A percentile compares a stretch with the other conserved stretches of the same genome.
Conservation (phyloP, 768 basidiomycete species). For the Leccinum subgranulosum region DNA sequence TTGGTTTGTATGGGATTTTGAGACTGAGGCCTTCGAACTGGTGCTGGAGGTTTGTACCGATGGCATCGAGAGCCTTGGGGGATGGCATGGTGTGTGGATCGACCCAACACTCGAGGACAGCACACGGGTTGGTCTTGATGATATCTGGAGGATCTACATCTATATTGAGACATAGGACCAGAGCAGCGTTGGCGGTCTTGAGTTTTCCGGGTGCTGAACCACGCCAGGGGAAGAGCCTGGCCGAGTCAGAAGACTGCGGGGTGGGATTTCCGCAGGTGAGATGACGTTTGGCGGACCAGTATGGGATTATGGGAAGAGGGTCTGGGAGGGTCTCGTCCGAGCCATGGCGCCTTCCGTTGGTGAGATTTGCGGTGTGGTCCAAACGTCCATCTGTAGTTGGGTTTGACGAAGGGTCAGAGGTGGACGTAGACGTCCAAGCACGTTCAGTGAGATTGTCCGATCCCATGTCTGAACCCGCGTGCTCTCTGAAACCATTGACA, state of each 20-base stretch:
- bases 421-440: slow-evolving; percentile 45
- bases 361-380: slow-evolving; percentile 30
- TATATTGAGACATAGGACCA: slow-evolving; percentile 93
- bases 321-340: slow-evolving; percentile 48
- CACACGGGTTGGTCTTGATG: slow-evolving; percentile 95
- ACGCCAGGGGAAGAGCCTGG: slow-evolving; percentile 76
- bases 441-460: slow-evolving; percentile 58
- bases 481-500: slow-evolving; percentile 18
- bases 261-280: slow-evolving; percentile 86
- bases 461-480: slow-evolving; percentile 31
- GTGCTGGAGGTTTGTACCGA: slow-evolving; percentile 88
- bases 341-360: slow-evolving; percentile 35
- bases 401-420: slow-evolving; percentile 48
- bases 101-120: slow-evolving; percentile 95
- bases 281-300: slow-evolving; percentile 89
- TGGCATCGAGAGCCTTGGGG: slow-evolving; percentile 90
- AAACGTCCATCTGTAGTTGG: slow-evolving; percentile 31
- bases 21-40: slow-evolving; percentile 88
- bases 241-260: slow-evolving; percentile 61
- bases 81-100: slow-evolving; percentile 92
- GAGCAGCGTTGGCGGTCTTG: slow-evolving; percentile 85
- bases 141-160: slow-evolving; percentile 97
- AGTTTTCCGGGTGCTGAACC: slow-evolving; percentile 77
- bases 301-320: slow-evolving; percentile 62
- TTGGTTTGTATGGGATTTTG: no score